A percentile compares a stretch with the other conserved stretches of the same genome.
phyloP scores from a whole-genome alignment of 2,329 filamentous ascomycete genomes.

The Arachnopeziza araneosa region DNA sequence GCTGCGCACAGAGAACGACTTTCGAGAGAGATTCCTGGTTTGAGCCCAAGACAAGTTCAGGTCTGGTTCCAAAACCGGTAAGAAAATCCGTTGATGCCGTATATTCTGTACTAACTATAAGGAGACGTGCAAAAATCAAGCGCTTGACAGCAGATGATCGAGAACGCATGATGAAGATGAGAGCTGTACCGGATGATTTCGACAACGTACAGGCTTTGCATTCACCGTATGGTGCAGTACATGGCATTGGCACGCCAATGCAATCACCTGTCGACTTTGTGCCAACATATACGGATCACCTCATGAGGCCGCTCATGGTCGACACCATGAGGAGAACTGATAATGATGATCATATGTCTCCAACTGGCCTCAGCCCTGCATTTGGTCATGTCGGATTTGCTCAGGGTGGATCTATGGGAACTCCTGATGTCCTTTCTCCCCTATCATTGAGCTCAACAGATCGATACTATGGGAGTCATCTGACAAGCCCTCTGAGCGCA shows the following conservation, averaged over 20 bases:
- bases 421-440: constrained; percentile 51
- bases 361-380: constrained; percentile 60
- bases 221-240: constrained; percentile 55
- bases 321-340: constrained; percentile 60
- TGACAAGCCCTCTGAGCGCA: constrained; percentile 42
- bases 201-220: constrained; percentile 65
- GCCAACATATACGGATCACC: constrained; percentile 50
- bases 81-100: constrained; percentile 23
- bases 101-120: constrained; percentile 8
- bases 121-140: constrained; percentile 67
- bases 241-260: constrained; percentile 30
- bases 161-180: constrained; percentile 67
- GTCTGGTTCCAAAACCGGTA: constrained; percentile 99
- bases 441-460: constrained; percentile 50
- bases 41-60: constrained; percentile 89
- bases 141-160: constrained; percentile 64
- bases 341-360: constrained; percentile 60
- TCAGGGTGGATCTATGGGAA: constrained; percentile 44
- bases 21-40: constrained; percentile 81
- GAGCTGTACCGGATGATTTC: constrained; percentile 64
- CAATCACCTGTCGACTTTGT: constrained; percentile 31
- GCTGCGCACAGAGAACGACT: constrained; percentile 83
- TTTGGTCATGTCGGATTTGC: constrained; percentile 64
- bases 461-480: constrained; percentile 46
- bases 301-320: constrained; percentile 57